These are phyloP conservation scores for Alloascoidea hylecoeti DNA, from an alignment of 805 yeast genomes.

Conservation along the genomic window DNA sequence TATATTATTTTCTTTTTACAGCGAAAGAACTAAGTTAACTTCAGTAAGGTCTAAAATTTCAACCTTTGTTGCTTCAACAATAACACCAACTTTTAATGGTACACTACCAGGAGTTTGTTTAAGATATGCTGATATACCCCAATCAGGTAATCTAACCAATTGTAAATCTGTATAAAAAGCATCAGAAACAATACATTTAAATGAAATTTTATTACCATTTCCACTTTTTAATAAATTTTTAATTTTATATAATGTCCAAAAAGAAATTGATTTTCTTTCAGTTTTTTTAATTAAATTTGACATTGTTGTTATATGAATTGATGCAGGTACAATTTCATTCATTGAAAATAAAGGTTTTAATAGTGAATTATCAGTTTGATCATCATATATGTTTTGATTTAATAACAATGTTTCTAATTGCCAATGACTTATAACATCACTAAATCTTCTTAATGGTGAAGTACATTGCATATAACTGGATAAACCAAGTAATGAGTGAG, in stretches of 20 bases:
- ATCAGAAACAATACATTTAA: not conserved
- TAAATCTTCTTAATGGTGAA: constrained; percentile 77
- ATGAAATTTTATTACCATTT: not conserved
- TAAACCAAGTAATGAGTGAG: constrained; percentile 26
- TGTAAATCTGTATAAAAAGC: not conserved
- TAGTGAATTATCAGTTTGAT: too few species aligned
- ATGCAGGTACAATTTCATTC: constrained; percentile 5
- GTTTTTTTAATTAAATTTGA: constrained; percentile 8
- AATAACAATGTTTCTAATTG: constrained; percentile 38
- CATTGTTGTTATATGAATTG: constrained; percentile 4
- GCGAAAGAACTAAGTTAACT: too few species aligned
- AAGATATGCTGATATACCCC: not conserved
- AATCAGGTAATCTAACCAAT: not conserved
- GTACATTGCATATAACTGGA: constrained; percentile 59
- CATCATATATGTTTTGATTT: constrained; percentile 10
- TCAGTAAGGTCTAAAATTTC: not conserved
- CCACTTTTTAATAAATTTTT: constrained; percentile 2
- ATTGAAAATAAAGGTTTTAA: constrained; percentile 6
- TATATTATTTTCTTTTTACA: too few species aligned
- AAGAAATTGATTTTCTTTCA: constrained; percentile 4
- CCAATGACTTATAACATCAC: constrained; percentile 73
- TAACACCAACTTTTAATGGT: not conserved
- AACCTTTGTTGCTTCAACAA: not conserved
- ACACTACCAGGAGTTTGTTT: not conserved
- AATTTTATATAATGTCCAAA: constrained; percentile 8